These are phyloP conservation scores for Rhizopus delemar DNA, from an alignment of 371 early-diverging fungal genomes.

Conservation along the genomic window DNA sequence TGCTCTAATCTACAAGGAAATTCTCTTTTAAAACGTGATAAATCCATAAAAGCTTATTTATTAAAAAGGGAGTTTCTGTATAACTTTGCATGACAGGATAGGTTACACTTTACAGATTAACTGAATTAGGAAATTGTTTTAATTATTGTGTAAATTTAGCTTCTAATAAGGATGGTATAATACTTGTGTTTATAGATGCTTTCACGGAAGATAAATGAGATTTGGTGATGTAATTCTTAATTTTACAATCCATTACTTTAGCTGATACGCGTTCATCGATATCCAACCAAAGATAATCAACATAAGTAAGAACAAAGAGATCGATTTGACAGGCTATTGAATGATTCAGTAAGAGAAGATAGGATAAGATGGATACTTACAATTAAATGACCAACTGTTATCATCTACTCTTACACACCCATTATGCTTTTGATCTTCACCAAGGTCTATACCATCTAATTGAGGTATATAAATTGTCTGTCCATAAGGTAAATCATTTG, in stretches of 20 bases:
- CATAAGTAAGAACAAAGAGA: conserved; percentile 37
- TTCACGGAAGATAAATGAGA: conserved; percentile 24
- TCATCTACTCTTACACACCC: conserved; percentile 51
- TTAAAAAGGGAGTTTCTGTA: conserved; percentile 1
- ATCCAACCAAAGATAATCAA: conserved; percentile 28
- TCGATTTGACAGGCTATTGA: conserved; percentile 42
- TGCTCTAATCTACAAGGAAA: not conserved
- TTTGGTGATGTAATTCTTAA: conserved; percentile 32
- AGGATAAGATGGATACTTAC: conserved; percentile 3
- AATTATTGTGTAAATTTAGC: conserved; percentile 1
- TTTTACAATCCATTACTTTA: conserved; percentile 15
- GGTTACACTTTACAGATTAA: not conserved
- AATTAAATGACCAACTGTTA: conserved; percentile 35
- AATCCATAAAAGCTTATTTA: not conserved
- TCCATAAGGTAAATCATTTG: conserved; percentile 36
- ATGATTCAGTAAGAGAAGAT: no score
- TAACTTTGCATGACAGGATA: not conserved
- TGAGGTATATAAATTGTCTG: conserved; percentile 30
- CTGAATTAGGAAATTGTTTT: not conserved
- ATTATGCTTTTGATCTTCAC: conserved; percentile 31
- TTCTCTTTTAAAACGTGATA: not conserved
- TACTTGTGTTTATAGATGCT: conserved; percentile 13
- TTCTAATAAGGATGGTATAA: conserved; percentile 20
- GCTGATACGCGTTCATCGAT: conserved; percentile 12
- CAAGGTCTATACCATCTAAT: conserved; percentile 30